Evolutionary conservation across 73 alveolate species (phyloP), one percentile per base, ranked within the genome.

Genomic region (Paramecium octaurelia): DNA sequence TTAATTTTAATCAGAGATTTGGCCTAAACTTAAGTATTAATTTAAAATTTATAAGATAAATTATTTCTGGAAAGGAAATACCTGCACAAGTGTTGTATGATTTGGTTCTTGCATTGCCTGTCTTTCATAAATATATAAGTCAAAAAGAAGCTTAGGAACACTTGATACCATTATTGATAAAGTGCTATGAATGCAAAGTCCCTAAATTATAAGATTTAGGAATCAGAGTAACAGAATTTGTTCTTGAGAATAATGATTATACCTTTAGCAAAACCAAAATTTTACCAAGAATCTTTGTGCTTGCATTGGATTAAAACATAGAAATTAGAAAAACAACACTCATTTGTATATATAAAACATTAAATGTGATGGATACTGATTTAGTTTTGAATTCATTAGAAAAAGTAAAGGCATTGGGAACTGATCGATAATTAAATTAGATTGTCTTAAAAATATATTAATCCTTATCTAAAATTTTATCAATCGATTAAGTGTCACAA

Each of bases 81-180:
- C 76, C 91, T 23, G 91, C 91, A 11, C 50, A 80, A 29, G 91
- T 80, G 21, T 80, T 80, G 29, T 80, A 80, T 80, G 91, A 80
- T 44, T 44, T 80, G 18, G 91, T 80, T 14, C 57, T 80, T 31
- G 91, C 91, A 16, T 4, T 80, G 10, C 91, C 91, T 24, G 43
- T 80, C 12, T 80, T 80, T 80, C 91, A 80, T 40, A 80, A 80
- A 80, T 80, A 80, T 48, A 40, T 80, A n/a, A 20, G 24, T 44
- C 23, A 42, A 80, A 80, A 40, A 43, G 91, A 80, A 48, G 4
- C 46, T 1, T 23, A 80, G 24, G 91, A 80, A 9, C 91, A 80
- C 31, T 35, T 80, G 48, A 80, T 80, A 24, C 91, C 91, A 0
- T 80, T 80, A 80, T 80, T 80, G 38, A 80, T 80, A 24, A 80